Evolutionary conservation across 2,329 filamentous ascomycete genomes (phyloP), one percentile per base, ranked within the genome.

Genomic region (Orbilia oligospora): DNA sequence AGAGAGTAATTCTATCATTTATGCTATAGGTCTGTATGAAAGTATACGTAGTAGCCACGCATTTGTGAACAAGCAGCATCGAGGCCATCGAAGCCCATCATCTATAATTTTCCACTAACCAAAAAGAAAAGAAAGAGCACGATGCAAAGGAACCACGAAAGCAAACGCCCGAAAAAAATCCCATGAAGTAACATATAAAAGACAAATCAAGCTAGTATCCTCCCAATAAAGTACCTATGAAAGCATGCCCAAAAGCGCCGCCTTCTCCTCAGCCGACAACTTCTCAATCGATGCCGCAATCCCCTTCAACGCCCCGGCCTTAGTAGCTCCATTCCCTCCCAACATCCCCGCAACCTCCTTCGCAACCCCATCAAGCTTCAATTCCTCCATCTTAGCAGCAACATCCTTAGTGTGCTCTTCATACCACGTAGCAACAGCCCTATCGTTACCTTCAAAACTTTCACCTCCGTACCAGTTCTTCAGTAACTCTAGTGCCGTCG

Each of bases 321-420:
- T 67, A 18, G 53, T 71, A 48, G 75, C 63, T 83, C 89, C 89
- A 83, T 91, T 90, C 70, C 88, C 87, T 81, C 90, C 87, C 83
- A 93, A 85, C 77, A 93, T 83, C 65, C 90, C 88, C 6, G 93
- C 91, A 81, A 93, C 89, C 82, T 93, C 90, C 71, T 88, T 87
- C 5, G 90, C 89, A 30, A 92, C 88, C 49, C 90, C 88, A 78
- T 97, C 93, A 4, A 89, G 88, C 89, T 93, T 96, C 83, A 98
- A 87, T 12, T 87, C 86, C 84, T 97, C 94, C 30, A 98, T 90
- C 89, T 96, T 97, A 80, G 91, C 89, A 80, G 92, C 89, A 64
- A 99, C 90, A 48, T 87, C 86, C 87, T 95, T 93, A 83, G 93
- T 89, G 87, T 98, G 96, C 86, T 95, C 91, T 88, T 99, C 96